Base-by-base conservation (phyloP, 1,284 basidiomycete species). In the Ustilago nuda region DNA sequence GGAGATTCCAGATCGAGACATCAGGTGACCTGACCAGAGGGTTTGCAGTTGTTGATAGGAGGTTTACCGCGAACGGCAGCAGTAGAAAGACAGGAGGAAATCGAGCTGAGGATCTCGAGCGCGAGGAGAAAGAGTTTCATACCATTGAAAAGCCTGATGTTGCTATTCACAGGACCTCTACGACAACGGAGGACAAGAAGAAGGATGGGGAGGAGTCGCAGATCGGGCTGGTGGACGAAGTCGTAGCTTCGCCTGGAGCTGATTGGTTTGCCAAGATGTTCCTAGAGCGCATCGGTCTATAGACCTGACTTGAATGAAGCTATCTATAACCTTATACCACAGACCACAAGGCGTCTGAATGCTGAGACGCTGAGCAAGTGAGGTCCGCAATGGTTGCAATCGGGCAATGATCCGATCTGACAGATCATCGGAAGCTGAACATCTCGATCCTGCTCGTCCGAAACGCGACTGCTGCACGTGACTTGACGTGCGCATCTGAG, bases 21-120 rank as follows among this genome's bases (percentile, higher is more conserved):
- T 72, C 72, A 2, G 83, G 83, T 43, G 65, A 75, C 17, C 58
- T 78, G 7, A 85, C 83, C 2, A 63, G 83, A 43, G 83, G 83
- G 4, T 78, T 82, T 19, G 82, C 80, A 33, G 74, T 85, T 3
- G 79, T 85, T 2, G 83, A 85, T n/a, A 57, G 65, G 9, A 63
- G 67, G 19, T 72, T 66, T 11, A 65, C 56, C 11, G 75, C 74
- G 15, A 64, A 64, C 5, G 65, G 65, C 8, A 76, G 72, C 39
- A 77, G 75, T 27, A 76, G 68, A 9, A 70, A 76, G 52, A 61
- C 66, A 2, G 79, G 75, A 9, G 62, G 50, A 3, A 73, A 72
- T 54, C 61, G 66, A 43, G 80, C 73, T 0, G 56, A 74, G 9
- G 71, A 79, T 51, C 68, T 63, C 23, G 58, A 70, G 33, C 59